Conservation (phyloP, 2,329 filamentous ascomycete species). For the Phaeosphaeriaceae sp. region DNA sequence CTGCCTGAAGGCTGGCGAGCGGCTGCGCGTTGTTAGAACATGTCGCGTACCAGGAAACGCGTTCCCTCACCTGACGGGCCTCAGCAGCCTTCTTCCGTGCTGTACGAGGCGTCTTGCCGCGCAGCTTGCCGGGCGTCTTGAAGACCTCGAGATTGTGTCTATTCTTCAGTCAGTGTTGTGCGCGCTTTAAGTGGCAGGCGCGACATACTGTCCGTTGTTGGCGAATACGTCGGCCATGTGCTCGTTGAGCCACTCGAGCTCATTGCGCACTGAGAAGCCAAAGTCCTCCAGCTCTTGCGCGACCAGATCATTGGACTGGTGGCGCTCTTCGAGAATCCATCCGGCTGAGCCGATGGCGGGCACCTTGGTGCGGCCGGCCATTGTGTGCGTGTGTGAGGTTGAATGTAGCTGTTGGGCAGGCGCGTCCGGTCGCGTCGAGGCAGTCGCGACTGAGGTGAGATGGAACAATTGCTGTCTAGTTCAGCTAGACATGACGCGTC, state of each 20-base stretch:
- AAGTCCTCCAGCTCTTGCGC: slow-evolving; percentile 91
- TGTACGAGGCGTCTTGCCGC: slow-evolving; percentile 81
- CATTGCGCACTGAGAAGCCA: slow-evolving; percentile 87
- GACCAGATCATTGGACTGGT: slow-evolving; percentile 76
- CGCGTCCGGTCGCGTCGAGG: slow-evolving; percentile 29
- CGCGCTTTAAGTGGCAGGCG: slow-evolving; percentile 11
- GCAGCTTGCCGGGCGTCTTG: slow-evolving; percentile 86
- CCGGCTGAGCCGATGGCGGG: slow-evolving; percentile 76
- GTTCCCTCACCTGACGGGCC: slow-evolving; percentile 68
- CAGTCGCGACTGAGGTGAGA: slow-evolving; percentile 17
- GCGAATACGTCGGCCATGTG: slow-evolving; percentile 96
- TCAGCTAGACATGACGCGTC: slow-evolving; percentile 30
- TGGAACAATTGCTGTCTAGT: not conserved
- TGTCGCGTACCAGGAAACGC: slow-evolving; percentile 52
- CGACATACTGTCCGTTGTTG: slow-evolving; percentile 80
- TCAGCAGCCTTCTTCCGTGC: slow-evolving; percentile 66
- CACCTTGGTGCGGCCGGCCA: slow-evolving; percentile 44
- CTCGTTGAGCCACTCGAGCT: slow-evolving; percentile 97
- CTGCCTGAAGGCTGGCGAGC: slow-evolving; percentile 57
- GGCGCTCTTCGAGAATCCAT: slow-evolving; percentile 87
- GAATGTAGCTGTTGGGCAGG: slow-evolving; percentile 13
- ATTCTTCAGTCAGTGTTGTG: slow-evolving; percentile 30
- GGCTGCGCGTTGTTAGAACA: slow-evolving; percentile 47
- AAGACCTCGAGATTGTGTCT: slow-evolving; percentile 96
- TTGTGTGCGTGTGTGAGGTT: slow-evolving; percentile 20